Conservation (phyloP, 495 filamentous ascomycete genomes). For the Hypoxylon rickii region DNA sequence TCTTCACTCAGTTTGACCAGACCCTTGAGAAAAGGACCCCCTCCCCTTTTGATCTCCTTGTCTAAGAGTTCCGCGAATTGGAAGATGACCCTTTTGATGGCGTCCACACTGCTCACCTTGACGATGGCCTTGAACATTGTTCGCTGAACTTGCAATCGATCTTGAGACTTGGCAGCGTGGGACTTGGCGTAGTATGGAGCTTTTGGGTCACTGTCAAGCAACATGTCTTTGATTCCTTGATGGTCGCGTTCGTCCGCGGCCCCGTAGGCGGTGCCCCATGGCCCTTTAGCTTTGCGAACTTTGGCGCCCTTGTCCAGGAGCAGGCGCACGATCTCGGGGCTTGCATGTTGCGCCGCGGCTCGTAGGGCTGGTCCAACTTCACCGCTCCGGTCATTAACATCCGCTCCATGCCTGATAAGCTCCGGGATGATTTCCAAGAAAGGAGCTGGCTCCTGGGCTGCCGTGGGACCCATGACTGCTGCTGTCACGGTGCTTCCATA, state of each 20-base stretch:
- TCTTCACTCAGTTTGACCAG: background rate
- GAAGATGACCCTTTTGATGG: background rate
- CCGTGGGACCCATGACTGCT: background rate
- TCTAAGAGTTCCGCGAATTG: background rate
- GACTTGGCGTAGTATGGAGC: background rate
- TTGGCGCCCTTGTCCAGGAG: background rate
- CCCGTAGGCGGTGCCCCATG: conserved; percentile 8
- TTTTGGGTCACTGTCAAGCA: conserved; percentile 1
- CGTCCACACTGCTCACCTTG: background rate
- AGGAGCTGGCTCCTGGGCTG: background rate
- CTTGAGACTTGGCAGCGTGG: background rate
- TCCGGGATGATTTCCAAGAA: background rate
- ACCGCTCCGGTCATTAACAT: conserved; percentile 2
- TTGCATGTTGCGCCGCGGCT: background rate
- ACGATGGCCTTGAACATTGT: background rate
- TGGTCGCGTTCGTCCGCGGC: background rate
- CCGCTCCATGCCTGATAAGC: background rate
- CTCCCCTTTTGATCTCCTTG: background rate
- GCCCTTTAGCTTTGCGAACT: background rate
- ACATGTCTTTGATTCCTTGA: background rate
- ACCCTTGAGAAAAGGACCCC: background rate
- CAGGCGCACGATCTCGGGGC: background rate
- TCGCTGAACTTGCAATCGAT: background rate
- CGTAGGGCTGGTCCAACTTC: conserved; percentile 2
- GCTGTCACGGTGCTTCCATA: conserved; percentile 4